These are phyloP conservation scores for Rugonectria rugulosa DNA, from an alignment of 2,329 filamentous ascomycete genomes.

Conservation along the genomic window DNA sequence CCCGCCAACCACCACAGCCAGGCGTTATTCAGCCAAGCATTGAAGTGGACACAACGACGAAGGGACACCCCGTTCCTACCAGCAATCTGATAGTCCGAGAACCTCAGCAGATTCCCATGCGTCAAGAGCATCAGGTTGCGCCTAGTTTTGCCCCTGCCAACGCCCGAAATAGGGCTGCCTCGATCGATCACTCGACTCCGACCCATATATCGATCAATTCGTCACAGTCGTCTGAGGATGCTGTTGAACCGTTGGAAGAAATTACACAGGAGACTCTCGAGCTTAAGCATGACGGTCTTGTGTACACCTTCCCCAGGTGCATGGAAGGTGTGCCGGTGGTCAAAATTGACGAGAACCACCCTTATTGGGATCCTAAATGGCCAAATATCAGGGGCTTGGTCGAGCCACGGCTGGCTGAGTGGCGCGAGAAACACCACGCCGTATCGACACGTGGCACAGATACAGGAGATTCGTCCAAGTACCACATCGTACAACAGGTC, in stretches of 20 bases:
- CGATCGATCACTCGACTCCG: conserved; percentile 40
- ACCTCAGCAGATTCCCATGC: conserved; percentile 37
- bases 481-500: conserved; percentile 62
- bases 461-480: conserved; percentile 54
- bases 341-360: conserved; percentile 58
- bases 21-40: conserved; percentile 31
- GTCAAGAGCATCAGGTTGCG: conserved; percentile 36
- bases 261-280: conserved; percentile 56
- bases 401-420: conserved; percentile 53
- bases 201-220: conserved; percentile 36
- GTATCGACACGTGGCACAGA: conserved; percentile 43
- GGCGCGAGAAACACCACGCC: conserved; percentile 55
- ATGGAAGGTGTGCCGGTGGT: conserved; percentile 61
- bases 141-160: conserved; percentile 45
- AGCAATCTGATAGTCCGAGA: conserved; percentile 21
- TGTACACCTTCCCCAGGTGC: conserved; percentile 60
- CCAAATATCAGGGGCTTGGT: conserved; percentile 53
- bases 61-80: conserved; percentile 23
- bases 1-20: no score
- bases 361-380: conserved; percentile 66
- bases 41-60: conserved; percentile 29
- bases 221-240: conserved; percentile 36
- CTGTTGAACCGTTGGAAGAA: conserved; percentile 31
- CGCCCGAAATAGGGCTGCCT: conserved; percentile 37
- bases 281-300: conserved; percentile 56